These are phyloP conservation scores for Calonectria crousiana DNA, from an alignment of 2,329 filamentous ascomycete genomes.

Conservation along the genomic window DNA sequence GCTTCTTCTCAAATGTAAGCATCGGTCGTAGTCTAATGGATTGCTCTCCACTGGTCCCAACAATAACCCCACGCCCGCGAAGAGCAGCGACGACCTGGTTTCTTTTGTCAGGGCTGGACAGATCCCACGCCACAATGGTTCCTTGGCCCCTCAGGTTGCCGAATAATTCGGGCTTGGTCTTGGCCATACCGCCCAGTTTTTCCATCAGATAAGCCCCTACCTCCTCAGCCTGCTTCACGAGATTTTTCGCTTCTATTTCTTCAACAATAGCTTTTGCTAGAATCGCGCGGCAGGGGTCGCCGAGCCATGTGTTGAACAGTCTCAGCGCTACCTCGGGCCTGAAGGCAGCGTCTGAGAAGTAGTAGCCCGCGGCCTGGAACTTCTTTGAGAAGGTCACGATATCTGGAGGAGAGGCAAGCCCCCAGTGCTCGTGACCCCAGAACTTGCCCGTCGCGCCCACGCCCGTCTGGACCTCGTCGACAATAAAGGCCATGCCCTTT, in stretches of 20 bases:
- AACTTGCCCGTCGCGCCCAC: constrained; percentile 92
- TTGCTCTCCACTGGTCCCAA: constrained; percentile 11
- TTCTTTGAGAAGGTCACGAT: constrained; percentile 95
- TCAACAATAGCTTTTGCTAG: constrained; percentile 87
- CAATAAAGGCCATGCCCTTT: constrained; percentile 79
- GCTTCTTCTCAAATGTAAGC: constrained; percentile 18
- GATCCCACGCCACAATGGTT: constrained; percentile 17
- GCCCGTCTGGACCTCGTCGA: constrained; percentile 91
- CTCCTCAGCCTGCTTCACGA: constrained; percentile 9
- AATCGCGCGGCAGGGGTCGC: constrained; percentile 86
- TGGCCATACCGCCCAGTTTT: not conserved
- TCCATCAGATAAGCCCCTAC: constrained; percentile 2
- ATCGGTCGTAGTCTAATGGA: constrained; percentile 12
- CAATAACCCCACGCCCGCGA: constrained; percentile 5
- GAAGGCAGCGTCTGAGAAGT: constrained; percentile 68
- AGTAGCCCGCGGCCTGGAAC: constrained; percentile 18
- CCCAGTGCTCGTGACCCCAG: constrained; percentile 97
- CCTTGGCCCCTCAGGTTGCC: constrained; percentile 12
- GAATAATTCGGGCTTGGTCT: not conserved
- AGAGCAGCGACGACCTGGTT: constrained; percentile 15
- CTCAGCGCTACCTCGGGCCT: constrained; percentile 92
- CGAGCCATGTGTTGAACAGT: constrained; percentile 98
- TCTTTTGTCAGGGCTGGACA: constrained; percentile 1
- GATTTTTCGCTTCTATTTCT: constrained; percentile 66
- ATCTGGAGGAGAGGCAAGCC: constrained; percentile 81